Evolutionary conservation across 768 basidiomycete genomes (phyloP), one percentile per base, ranked within the genome.

Genomic region (Boletales sp.): DNA sequence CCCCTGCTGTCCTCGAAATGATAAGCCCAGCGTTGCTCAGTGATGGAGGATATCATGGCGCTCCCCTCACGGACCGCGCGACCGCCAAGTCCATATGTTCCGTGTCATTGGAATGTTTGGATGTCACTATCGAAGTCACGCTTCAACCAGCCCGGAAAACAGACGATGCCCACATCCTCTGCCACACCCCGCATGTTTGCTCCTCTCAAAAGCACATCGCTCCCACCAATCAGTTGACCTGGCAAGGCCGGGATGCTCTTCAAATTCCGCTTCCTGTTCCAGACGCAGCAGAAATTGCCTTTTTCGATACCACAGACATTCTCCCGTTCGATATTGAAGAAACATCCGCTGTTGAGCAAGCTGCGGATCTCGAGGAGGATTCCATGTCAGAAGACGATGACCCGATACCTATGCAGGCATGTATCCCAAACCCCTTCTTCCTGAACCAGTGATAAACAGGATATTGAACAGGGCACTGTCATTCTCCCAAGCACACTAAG

Each of bases 181-280:
- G n/a, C 30, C 31, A 6, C 19, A 44, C 48, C 21, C 24, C 19
- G 15, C 30, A 41, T 21, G 24, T 24, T 13, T 42, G 38, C 14
- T 31, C 43, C 19, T 24, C n/a, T 21, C 29, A 30, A 39, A 18
- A 8, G 8, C 27, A 1, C 21, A 15, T 32, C 35, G 10, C 17
- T 34, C 8, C 21, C 34, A 41, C 31, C 24, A 4, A 29, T 31
- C 24, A 38, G 21, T 49, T 59, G 9, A 19, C 17, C 24, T 42
- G 39, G 17, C 38, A 47, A 24, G 51, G 45, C 15, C 34, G 44
- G 2, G 29, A 37, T n/a, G 44, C 38, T 10, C 44, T 54, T 35
- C 18, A 50, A 5, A 53, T 48, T 30, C 40, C 55, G 2, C 55
- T 63, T 47, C 58, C 54, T 32, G 42, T 47, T 18, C 58, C 53